These are phyloP conservation scores for Phytopythium mirpurense DNA, from an alignment of 352 stramenopile species.

Conservation along the genomic window DNA sequence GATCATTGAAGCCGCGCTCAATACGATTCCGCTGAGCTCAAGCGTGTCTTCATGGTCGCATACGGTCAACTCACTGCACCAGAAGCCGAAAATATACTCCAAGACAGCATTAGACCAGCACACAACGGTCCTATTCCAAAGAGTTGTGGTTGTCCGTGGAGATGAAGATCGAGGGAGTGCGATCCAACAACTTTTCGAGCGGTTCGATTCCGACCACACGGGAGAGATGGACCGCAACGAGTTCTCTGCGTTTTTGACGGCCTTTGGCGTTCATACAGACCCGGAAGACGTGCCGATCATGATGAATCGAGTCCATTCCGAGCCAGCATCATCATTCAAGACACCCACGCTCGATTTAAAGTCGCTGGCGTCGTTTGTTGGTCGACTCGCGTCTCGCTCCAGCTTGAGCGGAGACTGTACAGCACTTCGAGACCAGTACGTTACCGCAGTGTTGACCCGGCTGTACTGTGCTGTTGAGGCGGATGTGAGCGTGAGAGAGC, in stretches of 20 bases:
- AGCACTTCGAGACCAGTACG: background rate
- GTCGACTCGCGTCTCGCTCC: background rate
- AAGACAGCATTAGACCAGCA: constrained; percentile 8
- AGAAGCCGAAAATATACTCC: constrained; percentile 1
- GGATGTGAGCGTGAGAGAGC: background rate
- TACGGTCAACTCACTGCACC: constrained; percentile 21
- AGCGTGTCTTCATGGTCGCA: constrained; percentile 30
- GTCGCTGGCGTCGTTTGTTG: background rate
- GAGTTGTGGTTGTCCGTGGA: constrained; percentile 28
- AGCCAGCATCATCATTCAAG: background rate
- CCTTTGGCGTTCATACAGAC: constrained; percentile 40
- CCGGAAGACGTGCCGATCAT: constrained; percentile 31
- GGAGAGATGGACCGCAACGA: constrained; percentile 53
- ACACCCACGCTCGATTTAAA: constrained; percentile 5
- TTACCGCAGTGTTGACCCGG: background rate
- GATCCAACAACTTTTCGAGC: constrained; percentile 39
- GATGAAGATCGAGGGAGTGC: constrained; percentile 7
- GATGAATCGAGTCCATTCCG: constrained; percentile 37
- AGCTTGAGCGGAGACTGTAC: background rate
- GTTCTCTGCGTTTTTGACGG: constrained; percentile 33
- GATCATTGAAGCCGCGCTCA: constrained; percentile 34
- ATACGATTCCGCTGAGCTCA: constrained; percentile 25
- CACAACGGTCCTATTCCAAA: constrained; percentile 37
- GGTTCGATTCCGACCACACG: constrained; percentile 46
- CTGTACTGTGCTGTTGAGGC: background rate